A percentile compares a stretch with the other conserved stretches of the same genome.
Evolutionary conservation across 164 flowering plant species (phyloP).

Genomic region (Houttuynia cordata): DNA sequence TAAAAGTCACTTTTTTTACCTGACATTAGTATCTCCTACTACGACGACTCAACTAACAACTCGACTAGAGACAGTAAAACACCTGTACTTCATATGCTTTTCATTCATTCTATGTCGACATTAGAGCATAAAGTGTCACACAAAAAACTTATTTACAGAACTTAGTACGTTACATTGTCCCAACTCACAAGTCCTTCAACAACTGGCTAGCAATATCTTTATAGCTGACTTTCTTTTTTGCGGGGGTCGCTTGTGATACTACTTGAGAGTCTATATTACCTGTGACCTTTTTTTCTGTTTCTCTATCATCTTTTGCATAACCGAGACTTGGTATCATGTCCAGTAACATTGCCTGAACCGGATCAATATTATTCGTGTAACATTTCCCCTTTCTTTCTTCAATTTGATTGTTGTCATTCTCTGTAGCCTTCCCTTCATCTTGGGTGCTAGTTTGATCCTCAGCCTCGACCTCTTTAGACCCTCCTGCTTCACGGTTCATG

Average conservation of each 20-base stretch:
- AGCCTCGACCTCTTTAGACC: slow-evolving; percentile 7
- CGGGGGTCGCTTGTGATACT: slow-evolving; percentile 19
- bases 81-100: neutral
- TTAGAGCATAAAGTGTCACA: neutral
- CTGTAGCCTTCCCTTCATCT: slow-evolving; percentile 7
- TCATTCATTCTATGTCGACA: neutral
- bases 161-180: neutral
- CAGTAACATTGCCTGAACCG: slow-evolving; percentile 67
- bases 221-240: slow-evolving; percentile 88
- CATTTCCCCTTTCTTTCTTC: slow-evolving; percentile 25
- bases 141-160: neutral
- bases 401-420: neutral
- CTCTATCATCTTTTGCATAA: slow-evolving; percentile 7
- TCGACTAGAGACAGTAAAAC: neutral
- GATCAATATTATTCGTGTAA: slow-evolving; percentile 44
- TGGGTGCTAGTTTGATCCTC: slow-evolving; percentile 2
- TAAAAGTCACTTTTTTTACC: too few relatives aligned
- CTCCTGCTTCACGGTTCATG: slow-evolving; percentile 3
- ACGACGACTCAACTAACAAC: too few relatives aligned
- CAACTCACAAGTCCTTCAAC: slow-evolving; percentile 71
- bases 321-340: slow-evolving; percentile 76
- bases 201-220: slow-evolving; percentile 66
- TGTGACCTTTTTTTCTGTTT: slow-evolving; percentile 6
- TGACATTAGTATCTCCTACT: too few relatives aligned
- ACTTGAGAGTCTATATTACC: slow-evolving; percentile 2